These are phyloP conservation scores for Protomyces macrosporus DNA, from an alignment of 1,139 yeast species.

Conservation along the genomic window DNA sequence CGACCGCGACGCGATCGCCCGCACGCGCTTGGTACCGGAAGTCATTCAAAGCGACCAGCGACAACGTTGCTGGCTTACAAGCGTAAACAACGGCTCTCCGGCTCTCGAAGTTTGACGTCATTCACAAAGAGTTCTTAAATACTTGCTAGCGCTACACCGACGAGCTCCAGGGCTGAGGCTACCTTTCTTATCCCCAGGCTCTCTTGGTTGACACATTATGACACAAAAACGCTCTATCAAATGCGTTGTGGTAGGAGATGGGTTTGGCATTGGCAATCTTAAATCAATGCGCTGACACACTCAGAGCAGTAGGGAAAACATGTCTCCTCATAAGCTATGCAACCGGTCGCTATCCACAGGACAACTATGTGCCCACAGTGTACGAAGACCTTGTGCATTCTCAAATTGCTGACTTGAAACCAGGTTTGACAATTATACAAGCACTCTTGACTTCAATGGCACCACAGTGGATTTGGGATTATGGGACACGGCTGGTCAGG, in stretches of 20 bases:
- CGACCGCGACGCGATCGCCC: too few relatives aligned
- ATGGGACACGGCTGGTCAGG: constrained; percentile 99
- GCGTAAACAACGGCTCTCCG: too few relatives aligned
- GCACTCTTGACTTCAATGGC: constrained; percentile 76
- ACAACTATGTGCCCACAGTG: constrained; percentile 81
- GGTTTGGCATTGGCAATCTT: constrained; percentile 39
- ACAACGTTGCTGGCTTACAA: too few relatives aligned
- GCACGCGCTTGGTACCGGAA: too few relatives aligned
- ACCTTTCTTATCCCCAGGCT: constrained; percentile 56
- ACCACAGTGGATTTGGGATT: constrained; percentile 67
- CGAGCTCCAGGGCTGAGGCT: too few relatives aligned
- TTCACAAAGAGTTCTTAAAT: too few relatives aligned
- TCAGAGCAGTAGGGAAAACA: constrained; percentile 85
- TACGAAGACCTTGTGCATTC: neutral
- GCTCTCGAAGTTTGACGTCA: too few relatives aligned
- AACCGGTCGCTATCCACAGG: constrained; percentile 89
- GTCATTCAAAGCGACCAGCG: too few relatives aligned
- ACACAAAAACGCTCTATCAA: constrained; percentile 46
- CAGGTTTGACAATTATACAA: constrained; percentile 65
- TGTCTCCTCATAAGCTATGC: constrained; percentile 85
- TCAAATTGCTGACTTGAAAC: too few relatives aligned
- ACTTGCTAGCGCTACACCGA: neutral
- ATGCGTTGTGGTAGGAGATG: constrained; percentile 95
- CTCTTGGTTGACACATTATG: too few relatives aligned
- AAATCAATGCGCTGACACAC: neutral